phyloP scores from a whole-genome alignment of 768 basidiomycete genomes.

The Suillus weaverae region DNA sequence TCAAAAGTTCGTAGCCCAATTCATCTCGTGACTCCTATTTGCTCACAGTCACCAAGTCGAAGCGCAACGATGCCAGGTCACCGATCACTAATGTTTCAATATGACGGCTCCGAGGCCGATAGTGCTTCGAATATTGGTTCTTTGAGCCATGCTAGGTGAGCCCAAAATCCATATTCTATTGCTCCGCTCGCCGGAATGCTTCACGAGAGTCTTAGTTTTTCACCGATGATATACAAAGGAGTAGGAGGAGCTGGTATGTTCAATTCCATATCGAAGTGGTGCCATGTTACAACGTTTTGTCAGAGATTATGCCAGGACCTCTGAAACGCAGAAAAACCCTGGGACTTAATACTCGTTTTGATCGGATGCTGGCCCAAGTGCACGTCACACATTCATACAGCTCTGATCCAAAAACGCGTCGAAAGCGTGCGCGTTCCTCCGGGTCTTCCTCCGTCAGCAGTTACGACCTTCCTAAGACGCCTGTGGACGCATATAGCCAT shows the following conservation, averaged over 20 bases:
- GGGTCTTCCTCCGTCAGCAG: conserved; percentile 47
- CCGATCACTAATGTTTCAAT: neutral
- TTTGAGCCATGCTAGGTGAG: neutral
- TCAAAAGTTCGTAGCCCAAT: neutral
- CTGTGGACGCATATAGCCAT: conserved; percentile 39
- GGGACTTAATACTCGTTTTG: conserved; percentile 60
- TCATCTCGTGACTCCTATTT: neutral
- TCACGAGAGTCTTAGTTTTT: conserved; percentile 8
- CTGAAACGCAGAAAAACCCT: conserved; percentile 51
- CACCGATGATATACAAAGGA: conserved; percentile 11
- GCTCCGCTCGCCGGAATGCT: neutral
- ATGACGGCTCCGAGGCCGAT: neutral
- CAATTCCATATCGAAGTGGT: no score
- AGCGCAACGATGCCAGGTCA: neutral
- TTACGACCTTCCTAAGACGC: conserved; percentile 41
- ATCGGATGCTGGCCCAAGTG: conserved; percentile 66
- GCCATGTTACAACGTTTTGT: neutral
- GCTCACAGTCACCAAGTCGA: neutral
- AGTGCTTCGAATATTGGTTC: neutral
- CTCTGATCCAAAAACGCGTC: conserved; percentile 21
- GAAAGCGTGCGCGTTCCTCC: conserved; percentile 38
- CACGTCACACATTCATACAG: conserved; percentile 35
- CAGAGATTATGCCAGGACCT: conserved; percentile 13
- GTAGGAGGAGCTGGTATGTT: neutral
- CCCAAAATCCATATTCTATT: no score